A percentile compares a stretch with the other conserved stretches of the same genome.
These are phyloP conservation scores for Microstroma glucosiphilum DNA, from an alignment of 1,284 basidiomycete species.

Conservation along the genomic window DNA sequence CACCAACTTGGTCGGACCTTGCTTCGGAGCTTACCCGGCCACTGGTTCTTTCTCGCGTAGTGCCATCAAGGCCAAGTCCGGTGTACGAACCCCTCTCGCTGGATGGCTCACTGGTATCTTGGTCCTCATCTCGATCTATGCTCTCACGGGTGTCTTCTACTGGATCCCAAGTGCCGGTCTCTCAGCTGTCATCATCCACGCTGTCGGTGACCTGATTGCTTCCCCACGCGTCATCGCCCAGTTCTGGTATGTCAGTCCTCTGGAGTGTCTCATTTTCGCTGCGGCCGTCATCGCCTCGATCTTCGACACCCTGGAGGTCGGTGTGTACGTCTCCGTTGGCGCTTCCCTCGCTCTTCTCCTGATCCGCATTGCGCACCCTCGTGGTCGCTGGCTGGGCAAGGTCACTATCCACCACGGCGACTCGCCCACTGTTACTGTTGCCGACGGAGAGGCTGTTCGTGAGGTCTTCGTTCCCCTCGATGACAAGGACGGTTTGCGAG, in stretches of 20 bases:
- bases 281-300: slow-evolving; percentile 78
- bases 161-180: slow-evolving; percentile 60
- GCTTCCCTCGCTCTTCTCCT: slow-evolving; percentile 78
- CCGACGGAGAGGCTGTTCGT: slow-evolving; percentile 14
- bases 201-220: slow-evolving; percentile 80
- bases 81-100: slow-evolving; percentile 86
- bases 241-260: slow-evolving; percentile 87
- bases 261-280: slow-evolving; percentile 85
- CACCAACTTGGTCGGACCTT: slow-evolving; percentile 60
- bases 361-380: slow-evolving; percentile 81
- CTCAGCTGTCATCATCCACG: slow-evolving; percentile 87
- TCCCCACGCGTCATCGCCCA: slow-evolving; percentile 78
- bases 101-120: slow-evolving; percentile 81
- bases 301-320: slow-evolving; percentile 67
- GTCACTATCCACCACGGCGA: slow-evolving; percentile 54
- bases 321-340: slow-evolving; percentile 83
- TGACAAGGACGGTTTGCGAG: slow-evolving; percentile 59
- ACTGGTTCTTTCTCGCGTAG: slow-evolving; percentile 97
- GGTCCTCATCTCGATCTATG: slow-evolving; percentile 89
- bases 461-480: slow-evolving; percentile 77
- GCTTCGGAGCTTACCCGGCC: slow-evolving; percentile 87
- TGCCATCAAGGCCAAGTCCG: slow-evolving; percentile 89
- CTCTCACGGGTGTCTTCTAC: slow-evolving; percentile 57
- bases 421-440: slow-evolving; percentile 20
- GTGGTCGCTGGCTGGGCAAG: slow-evolving; percentile 84